Base-by-base conservation (phyloP, 352 stramenopile species). In the Phytophthora sansomeana region DNA sequence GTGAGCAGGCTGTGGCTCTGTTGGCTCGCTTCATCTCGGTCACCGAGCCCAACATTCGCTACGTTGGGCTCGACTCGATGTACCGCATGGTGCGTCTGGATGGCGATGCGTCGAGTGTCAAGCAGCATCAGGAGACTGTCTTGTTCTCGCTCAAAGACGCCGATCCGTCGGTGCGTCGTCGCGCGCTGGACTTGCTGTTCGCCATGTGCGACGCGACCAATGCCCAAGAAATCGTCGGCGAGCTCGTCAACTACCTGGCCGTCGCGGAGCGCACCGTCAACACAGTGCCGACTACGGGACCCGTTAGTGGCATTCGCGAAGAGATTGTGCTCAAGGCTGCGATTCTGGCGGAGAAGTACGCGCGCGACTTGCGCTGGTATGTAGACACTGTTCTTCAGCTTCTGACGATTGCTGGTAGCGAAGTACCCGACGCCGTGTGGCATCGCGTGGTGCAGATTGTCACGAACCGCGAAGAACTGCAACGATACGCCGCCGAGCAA, bases 381-480 rank as follows among this genome's bases (percentile, higher is more conserved):
- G 93, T 99, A 26, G 97, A 99, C 84, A 99, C 96, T 13, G 97
- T 99, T 67, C 81, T 99, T 4, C 96, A 99, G 69, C 85, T 99
- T 17, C 97, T 99, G 67, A 97, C 92, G 19, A 96, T 98, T 48
- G 97, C 96, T 21, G 86, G 83, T n/a, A 88, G 87, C 52, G 82
- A 98, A 69, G 93, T 98, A 7, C 95, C 92, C 48, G 94, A 98
- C 77, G 89, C 97, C 49, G 98, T 99, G 35, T 99, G 97, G 97
- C 96, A 99, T 75, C 93, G 97, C 47, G 96, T 99, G n/a, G 97
- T 99, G 32, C 96, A 99, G 77, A 99, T 99, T 75, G 93, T 99
- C 28, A 99, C 97, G 17, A 99, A 99, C 85, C 96, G 99, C 63
- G 95, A 97, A 39, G 92, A 98, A 62, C 65, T 99, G 42, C 96